phyloP scores from a whole-genome alignment of 495 filamentous ascomycete genomes.

The Beverwykella pulmonaria region DNA sequence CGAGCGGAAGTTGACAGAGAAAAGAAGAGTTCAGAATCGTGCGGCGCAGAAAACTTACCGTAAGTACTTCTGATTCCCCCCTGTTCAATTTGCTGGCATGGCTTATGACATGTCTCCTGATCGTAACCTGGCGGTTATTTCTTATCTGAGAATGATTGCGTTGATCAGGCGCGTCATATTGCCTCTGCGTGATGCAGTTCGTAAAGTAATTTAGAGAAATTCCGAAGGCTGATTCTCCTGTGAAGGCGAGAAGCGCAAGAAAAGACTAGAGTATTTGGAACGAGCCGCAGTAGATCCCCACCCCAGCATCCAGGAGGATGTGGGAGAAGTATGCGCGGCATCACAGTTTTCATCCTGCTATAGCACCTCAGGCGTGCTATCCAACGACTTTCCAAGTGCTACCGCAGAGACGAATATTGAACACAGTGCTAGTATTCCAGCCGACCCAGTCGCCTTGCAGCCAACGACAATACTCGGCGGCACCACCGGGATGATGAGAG shows the following conservation, averaged over 20 bases:
- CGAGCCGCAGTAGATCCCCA: not conserved
- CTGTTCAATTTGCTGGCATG: not conserved
- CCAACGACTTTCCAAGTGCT: not conserved
- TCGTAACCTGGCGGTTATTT: not conserved
- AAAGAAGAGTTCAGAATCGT: slow-evolving; percentile 25
- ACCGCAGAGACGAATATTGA: not conserved
- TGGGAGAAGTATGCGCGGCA: not conserved
- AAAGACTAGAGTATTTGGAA: slow-evolving; percentile 21
- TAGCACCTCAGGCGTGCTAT: not conserved
- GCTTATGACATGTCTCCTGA: not conserved
- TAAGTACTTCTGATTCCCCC: not conserved
- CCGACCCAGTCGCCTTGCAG: not conserved
- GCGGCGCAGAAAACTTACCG: slow-evolving; percentile 23
- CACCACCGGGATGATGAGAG: no score
- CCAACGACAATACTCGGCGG: not conserved
- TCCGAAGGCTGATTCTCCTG: not conserved
- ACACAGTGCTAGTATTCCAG: not conserved
- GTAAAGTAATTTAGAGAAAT: not conserved
- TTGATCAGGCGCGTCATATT: not conserved
- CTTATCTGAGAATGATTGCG: not conserved
- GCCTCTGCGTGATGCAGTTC: not conserved
- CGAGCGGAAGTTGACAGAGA: slow-evolving; percentile 24
- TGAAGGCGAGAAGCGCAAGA: slow-evolving; percentile 19
- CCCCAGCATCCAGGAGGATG: not conserved
- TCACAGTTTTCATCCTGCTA: not conserved